Conservation (phyloP, 2,329 filamentous ascomycete genomes). For the Claviceps sorghi region DNA sequence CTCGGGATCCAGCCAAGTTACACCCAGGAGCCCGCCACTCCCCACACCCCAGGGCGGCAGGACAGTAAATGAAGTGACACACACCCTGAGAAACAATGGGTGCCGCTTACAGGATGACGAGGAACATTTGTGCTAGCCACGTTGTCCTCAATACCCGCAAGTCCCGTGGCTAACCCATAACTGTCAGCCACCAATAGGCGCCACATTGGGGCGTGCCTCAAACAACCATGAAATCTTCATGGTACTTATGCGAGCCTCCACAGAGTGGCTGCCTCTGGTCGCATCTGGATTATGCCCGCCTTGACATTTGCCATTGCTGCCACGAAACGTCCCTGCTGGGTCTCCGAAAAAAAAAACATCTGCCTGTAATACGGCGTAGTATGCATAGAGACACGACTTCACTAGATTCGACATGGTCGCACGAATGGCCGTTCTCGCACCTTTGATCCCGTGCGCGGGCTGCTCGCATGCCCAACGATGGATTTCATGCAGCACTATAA, state of each 20-base stretch:
- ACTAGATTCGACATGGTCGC: not conserved
- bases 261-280: slow-evolving; percentile 1
- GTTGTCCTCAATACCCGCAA: not conserved
- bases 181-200: not conserved
- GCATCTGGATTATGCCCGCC: not conserved
- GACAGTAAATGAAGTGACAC: not conserved
- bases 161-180: not conserved
- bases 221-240: not conserved
- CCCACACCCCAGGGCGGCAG: not conserved
- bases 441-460: too few relatives aligned
- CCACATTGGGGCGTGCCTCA: slow-evolving; percentile 1
- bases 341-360: not conserved
- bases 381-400: not conserved
- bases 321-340: not conserved
- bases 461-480: not conserved
- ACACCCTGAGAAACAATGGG: slow-evolving; percentile 3
- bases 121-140: not conserved
- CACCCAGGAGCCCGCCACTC: slow-evolving; percentile 1
- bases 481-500: not conserved
- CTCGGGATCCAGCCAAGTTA: slow-evolving; percentile 7
- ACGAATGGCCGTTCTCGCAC: too few relatives aligned
- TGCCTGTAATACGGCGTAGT: not conserved
- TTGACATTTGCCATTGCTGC: not conserved
- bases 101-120: slow-evolving; percentile 1
- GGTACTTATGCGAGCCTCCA: not conserved